These are phyloP conservation scores for Claviceps cyperi DNA, from an alignment of 2,329 filamentous ascomycete genomes.

Conservation along the genomic window DNA sequence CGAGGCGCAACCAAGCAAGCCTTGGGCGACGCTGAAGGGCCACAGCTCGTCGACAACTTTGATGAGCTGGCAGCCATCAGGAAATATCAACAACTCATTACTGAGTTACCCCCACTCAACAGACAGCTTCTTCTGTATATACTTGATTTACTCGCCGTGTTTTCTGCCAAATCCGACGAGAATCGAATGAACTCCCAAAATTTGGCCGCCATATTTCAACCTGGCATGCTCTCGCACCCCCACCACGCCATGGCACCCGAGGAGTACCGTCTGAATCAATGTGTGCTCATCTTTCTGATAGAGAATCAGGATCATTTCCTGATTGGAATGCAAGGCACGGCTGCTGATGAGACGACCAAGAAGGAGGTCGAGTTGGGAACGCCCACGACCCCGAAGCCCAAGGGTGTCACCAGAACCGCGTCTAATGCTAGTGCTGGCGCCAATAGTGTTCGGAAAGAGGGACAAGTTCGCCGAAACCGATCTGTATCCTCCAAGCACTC, in stretches of 20 bases:
- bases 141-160: slow-evolving; percentile 86
- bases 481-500: slow-evolving; percentile 87
- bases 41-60: slow-evolving; percentile 52
- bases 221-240: slow-evolving; percentile 87
- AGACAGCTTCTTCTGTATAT: slow-evolving; percentile 91
- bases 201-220: slow-evolving; percentile 92
- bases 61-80: slow-evolving; percentile 57
- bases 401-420: slow-evolving; percentile 46
- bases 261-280: slow-evolving; percentile 90
- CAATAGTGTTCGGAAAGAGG: slow-evolving; percentile 72
- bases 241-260: slow-evolving; percentile 88
- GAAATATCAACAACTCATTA: slow-evolving; percentile 81
- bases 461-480: slow-evolving; percentile 69
- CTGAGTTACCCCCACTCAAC: slow-evolving; percentile 82
- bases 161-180: slow-evolving; percentile 88
- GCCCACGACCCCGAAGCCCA: slow-evolving; percentile 31
- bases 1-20: slow-evolving; percentile 57
- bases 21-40: slow-evolving; percentile 52
- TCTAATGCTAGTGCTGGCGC: slow-evolving; percentile 83
- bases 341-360: slow-evolving; percentile 69
- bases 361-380: slow-evolving; percentile 56
- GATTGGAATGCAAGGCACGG: slow-evolving; percentile 97
- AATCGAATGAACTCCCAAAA: slow-evolving; percentile 97
- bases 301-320: slow-evolving; percentile 98
- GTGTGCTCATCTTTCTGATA: slow-evolving; percentile 93